Base-by-base conservation (phyloP, 2,329 filamentous ascomycete species). In the Colletotrichum sublineola region DNA sequence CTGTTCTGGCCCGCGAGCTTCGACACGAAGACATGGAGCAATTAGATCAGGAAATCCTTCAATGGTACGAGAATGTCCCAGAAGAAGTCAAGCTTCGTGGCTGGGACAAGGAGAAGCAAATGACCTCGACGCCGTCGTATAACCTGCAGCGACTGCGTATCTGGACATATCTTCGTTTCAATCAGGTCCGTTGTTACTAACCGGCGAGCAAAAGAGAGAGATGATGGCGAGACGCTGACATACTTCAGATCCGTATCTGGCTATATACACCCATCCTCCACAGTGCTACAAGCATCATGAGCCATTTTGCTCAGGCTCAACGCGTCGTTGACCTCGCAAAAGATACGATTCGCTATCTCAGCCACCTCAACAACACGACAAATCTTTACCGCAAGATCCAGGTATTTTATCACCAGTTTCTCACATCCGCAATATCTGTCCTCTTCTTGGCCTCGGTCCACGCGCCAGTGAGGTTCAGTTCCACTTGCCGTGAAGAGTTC, bases 201-300 rank as follows among this genome's bases (percentile, higher is more conserved):
- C 14, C 8, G 3, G 33, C 6, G 46, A 42, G 18, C 57, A 52
- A 18, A 7, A 18, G 15, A 9, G 15, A 29, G 15, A 9, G 15
- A 29, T 12, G 5, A n/a, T 33, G 29, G 50, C 31, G 12, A 15
- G n/a, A 44, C n/a, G 8, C 42, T 69, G 24, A 67, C 53, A 77
- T 40, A 15, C 2, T 36, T 3, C 66, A 84, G 83, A 94, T 97
- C 83, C 92, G 95, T 6, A 96, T 95, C 70, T 91, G 94, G 79
- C 93, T 98, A 38, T 95, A 97, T 80, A 93, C 94, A 0, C 95
- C 95, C 0, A 91, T 97, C 3, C 84, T 98, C 11, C 94, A 97
- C 80, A 96, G 93, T 24, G 91, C 94, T 4, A 93, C 90, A 15
- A 95, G 92, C 77, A 98, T 98, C 77, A 90, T 93, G 82, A 89